A percentile compares a stretch with the other conserved stretches of the same genome.
Conservation (phyloP, 1,284 basidiomycete species). For the Apiotrichum domesticum region DNA sequence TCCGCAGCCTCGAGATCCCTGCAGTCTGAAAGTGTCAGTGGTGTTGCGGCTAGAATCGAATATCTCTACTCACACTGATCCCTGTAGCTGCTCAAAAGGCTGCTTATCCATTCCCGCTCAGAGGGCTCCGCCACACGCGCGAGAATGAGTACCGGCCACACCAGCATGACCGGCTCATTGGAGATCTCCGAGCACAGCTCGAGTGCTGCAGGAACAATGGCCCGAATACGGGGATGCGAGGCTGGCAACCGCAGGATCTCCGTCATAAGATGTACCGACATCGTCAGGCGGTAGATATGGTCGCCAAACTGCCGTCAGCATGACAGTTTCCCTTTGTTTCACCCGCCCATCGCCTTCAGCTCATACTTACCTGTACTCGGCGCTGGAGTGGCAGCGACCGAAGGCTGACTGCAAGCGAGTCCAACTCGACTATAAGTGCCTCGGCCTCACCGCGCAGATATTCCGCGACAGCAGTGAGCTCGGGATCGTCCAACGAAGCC, state of each 20-base stretch:
- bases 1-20: slow-evolving; percentile 1
- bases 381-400: slow-evolving; percentile 4
- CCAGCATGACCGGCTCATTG: slow-evolving; percentile 15
- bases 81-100: neutral
- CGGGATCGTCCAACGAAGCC: slow-evolving; percentile 2
- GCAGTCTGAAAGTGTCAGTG: slow-evolving; percentile 4
- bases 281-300: slow-evolving; percentile 18
- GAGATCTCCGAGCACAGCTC: slow-evolving; percentile 21
- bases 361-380: slow-evolving; percentile 12
- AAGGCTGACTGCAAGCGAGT: slow-evolving; percentile 7
- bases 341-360: too few species aligned
- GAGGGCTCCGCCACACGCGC: neutral
- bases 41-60: neutral
- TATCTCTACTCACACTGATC: neutral
- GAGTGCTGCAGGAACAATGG: slow-evolving; percentile 2
- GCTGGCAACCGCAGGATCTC: slow-evolving; percentile 11
- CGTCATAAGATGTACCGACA: slow-evolving; percentile 11
- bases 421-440: slow-evolving; percentile 6
- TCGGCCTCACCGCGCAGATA: slow-evolving; percentile 5
- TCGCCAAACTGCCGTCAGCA: slow-evolving; percentile 9
- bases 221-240: neutral
- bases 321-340: too few species aligned
- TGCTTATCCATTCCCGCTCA: slow-evolving; percentile 2
- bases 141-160: slow-evolving; percentile 19
- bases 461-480: slow-evolving; percentile 7